These are phyloP conservation scores for Metarhizium rileyi DNA, from an alignment of 2,329 filamentous ascomycete species.

Conservation along the genomic window DNA sequence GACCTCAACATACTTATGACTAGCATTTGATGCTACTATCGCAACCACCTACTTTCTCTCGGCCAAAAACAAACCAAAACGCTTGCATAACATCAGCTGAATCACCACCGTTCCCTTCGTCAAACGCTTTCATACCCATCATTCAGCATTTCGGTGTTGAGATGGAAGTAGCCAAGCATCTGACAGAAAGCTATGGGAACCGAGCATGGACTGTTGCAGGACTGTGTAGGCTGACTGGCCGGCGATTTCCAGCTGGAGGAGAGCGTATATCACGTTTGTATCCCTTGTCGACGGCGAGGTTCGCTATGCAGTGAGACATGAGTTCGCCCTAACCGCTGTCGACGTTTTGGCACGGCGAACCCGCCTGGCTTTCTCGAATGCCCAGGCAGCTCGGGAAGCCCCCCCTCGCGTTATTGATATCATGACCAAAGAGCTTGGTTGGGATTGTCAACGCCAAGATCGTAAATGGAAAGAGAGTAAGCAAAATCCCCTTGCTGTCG, in stretches of 20 bases:
- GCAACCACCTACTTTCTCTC: background rate
- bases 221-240: slow-evolving; percentile 64
- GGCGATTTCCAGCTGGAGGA: slow-evolving; percentile 74
- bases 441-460: slow-evolving; percentile 64
- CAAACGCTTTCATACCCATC: slow-evolving; percentile 88
- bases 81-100: too few relatives aligned
- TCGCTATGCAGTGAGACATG: slow-evolving; percentile 74
- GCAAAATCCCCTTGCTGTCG: slow-evolving; percentile 11
- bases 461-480: slow-evolving; percentile 69
- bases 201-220: slow-evolving; percentile 84
- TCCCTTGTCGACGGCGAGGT: slow-evolving; percentile 91
- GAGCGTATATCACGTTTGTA: slow-evolving; percentile 72
- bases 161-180: slow-evolving; percentile 83
- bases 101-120: too few relatives aligned
- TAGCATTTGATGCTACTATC: too few relatives aligned
- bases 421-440: slow-evolving; percentile 76
- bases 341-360: slow-evolving; percentile 82
- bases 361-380: slow-evolving; percentile 81
- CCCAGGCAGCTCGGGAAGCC: slow-evolving; percentile 79
- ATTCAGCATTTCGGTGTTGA: slow-evolving; percentile 91
- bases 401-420: slow-evolving; percentile 80
- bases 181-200: slow-evolving; percentile 82
- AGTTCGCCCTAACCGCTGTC: slow-evolving; percentile 85
- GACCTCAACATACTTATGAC: background rate
- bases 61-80: too few relatives aligned